Evolutionary conservation across 2,329 filamentous ascomycete genomes (phyloP).

Genomic region (Didymella keratinophila): DNA sequence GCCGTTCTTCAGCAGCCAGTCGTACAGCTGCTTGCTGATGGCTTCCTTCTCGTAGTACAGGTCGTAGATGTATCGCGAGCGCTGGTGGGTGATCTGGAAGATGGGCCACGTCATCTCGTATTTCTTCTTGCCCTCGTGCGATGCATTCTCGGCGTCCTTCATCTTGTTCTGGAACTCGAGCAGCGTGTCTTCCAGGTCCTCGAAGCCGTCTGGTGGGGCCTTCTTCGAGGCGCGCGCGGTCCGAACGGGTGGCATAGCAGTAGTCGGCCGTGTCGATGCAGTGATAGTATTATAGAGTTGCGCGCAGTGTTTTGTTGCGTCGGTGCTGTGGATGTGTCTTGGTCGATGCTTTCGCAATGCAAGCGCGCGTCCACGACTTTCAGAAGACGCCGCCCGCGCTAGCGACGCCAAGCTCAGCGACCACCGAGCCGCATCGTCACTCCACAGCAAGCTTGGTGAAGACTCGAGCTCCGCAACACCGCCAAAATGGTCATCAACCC

Average conservation of each 20-base stretch:
- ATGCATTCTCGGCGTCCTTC: conserved; percentile 93
- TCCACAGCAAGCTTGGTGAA: conserved; percentile 29
- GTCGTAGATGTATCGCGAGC: conserved; percentile 93
- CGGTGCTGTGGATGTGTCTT: not conserved
- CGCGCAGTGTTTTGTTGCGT: not conserved
- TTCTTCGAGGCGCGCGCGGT: conserved; percentile 76
- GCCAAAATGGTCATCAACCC: conserved; percentile 81
- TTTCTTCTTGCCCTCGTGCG: conserved; percentile 79
- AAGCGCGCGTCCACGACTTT: conserved; percentile 25
- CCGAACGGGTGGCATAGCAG: conserved; percentile 77
- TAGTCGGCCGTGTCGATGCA: not conserved
- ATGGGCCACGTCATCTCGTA: conserved; percentile 96
- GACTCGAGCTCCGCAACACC: conserved; percentile 38
- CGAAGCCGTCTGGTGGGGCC: conserved; percentile 84
- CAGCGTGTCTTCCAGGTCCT: conserved; percentile 86
- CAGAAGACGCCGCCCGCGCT: conserved; percentile 34
- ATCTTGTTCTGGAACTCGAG: conserved; percentile 89
- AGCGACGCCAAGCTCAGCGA: conserved; percentile 40
- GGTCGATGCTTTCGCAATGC: conserved; percentile 11
- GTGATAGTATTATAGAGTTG: not conserved
- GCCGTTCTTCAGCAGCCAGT: conserved; percentile 94
- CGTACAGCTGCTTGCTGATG: conserved; percentile 89
- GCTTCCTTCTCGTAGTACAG: conserved; percentile 98
- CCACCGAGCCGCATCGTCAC: conserved; percentile 46
- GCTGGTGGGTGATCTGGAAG: conserved; percentile 95